Conservation (phyloP, 2,329 filamentous ascomycete genomes). For the Hymenotorrendiella dingleyae region DNA sequence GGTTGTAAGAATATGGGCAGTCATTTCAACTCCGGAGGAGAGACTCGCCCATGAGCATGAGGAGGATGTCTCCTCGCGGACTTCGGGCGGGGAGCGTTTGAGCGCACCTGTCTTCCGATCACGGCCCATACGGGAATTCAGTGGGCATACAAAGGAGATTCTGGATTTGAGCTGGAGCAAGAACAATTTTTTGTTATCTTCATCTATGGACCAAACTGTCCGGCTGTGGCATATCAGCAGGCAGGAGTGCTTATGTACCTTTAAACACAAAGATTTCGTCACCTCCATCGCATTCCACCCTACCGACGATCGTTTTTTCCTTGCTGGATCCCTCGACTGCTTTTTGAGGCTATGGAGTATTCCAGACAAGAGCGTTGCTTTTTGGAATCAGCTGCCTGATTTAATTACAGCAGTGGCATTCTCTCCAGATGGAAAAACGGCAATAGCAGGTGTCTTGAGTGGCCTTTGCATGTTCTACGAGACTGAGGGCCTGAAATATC, state of each 20-base stretch:
- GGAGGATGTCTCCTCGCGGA: conserved; percentile 43
- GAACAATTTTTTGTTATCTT: conserved; percentile 94
- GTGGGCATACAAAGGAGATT: conserved; percentile 78
- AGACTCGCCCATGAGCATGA: conserved; percentile 67
- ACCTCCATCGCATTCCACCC: conserved; percentile 94
- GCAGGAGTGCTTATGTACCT: conserved; percentile 81
- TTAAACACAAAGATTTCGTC: conserved; percentile 92
- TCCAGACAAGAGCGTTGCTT: conserved; percentile 89
- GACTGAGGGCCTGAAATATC: conserved; percentile 79
- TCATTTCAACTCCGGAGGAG: conserved; percentile 77
- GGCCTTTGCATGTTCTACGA: conserved; percentile 88
- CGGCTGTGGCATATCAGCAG: conserved; percentile 87
- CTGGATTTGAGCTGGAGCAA: conserved; percentile 97
- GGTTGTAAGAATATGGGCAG: conserved; percentile 80
- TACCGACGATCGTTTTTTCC: conserved; percentile 90
- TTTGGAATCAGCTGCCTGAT: conserved; percentile 68
- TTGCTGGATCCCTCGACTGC: conserved; percentile 86
- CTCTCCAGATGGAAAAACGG: conserved; percentile 82
- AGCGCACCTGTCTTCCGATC: conserved; percentile 86
- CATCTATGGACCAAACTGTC: conserved; percentile 97
- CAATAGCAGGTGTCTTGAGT: conserved; percentile 81
- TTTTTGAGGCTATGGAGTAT: conserved; percentile 93
- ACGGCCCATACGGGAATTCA: conserved; percentile 72
- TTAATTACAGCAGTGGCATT: conserved; percentile 94
- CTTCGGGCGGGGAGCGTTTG: conserved; percentile 55